These are phyloP conservation scores for Alternaria dauci DNA, from an alignment of 2,329 filamentous ascomycete genomes.

Conservation along the genomic window DNA sequence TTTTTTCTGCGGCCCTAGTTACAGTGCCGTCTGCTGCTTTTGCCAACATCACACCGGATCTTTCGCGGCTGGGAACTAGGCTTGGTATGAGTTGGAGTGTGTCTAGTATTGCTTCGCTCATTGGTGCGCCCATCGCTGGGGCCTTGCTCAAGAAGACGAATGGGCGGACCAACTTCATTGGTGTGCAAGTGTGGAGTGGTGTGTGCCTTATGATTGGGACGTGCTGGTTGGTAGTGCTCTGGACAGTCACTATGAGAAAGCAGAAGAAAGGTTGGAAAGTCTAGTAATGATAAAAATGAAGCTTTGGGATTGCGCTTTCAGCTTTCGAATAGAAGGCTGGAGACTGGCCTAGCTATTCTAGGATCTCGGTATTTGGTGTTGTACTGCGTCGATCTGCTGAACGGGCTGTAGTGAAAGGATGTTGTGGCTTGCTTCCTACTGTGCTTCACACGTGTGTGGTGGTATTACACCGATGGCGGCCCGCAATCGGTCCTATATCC, in stretches of 20 bases:
- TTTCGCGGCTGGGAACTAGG: conserved; percentile 46
- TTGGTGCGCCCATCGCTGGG: conserved; percentile 49
- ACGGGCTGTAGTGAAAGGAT: background rate
- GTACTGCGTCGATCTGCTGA: background rate
- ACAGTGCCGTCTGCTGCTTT: conserved; percentile 50
- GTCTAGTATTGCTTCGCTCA: conserved; percentile 46
- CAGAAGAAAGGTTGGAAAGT: conserved; percentile 45
- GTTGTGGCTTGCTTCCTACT: background rate
- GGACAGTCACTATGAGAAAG: conserved; percentile 32
- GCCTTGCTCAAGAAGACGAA: conserved; percentile 38
- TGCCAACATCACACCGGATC: conserved; percentile 48
- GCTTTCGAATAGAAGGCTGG: background rate
- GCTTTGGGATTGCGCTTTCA: background rate
- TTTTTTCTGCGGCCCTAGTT: conserved; percentile 50
- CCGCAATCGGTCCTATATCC: conserved; percentile 3
- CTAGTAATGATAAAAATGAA: conserved; percentile 8
- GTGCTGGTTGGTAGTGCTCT: conserved; percentile 36
- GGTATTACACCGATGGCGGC: background rate
- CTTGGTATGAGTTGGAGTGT: conserved; percentile 51
- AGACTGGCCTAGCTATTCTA: background rate
- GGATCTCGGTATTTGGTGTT: background rate
- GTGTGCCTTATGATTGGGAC: conserved; percentile 45
- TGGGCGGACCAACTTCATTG: conserved; percentile 39
- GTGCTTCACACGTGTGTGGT: background rate
- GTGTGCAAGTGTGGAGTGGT: conserved; percentile 48